Evolutionary conservation across 2,329 filamentous ascomycete species (phyloP).

Genomic region (Fusarium armeniacum): DNA sequence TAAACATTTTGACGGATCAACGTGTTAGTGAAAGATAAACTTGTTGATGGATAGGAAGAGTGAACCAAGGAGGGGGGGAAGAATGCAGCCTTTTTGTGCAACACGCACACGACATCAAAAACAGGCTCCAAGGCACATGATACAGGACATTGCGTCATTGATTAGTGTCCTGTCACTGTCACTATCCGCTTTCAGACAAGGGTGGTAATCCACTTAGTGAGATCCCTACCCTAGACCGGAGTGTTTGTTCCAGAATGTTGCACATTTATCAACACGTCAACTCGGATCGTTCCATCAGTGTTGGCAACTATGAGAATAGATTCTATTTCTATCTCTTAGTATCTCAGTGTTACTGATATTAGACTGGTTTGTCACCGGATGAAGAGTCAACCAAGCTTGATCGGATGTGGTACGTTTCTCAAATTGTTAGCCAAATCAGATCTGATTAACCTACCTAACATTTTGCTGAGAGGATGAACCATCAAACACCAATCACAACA

Average conservation of each 20-base stretch:
- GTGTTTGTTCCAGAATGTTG: background rate
- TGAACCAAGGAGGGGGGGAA: background rate
- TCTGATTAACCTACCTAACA: no score
- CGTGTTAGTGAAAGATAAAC: background rate
- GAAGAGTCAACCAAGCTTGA: no score
- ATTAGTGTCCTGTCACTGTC: background rate
- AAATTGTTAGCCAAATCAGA: no score
- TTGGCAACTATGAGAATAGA: no score
- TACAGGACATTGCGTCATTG: slow-evolving; percentile 29
- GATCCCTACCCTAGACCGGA: background rate
- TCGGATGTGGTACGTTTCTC: no score
- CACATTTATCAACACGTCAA: no score
- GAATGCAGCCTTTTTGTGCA: slow-evolving; percentile 13
- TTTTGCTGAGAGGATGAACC: no score
- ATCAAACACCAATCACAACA: background rate
- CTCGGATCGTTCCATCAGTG: no score
- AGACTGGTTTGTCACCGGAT: no score
- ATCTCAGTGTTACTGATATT: no score
- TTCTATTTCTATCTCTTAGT: no score
- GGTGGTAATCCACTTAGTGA: background rate
- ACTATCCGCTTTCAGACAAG: background rate
- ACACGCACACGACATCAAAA: background rate
- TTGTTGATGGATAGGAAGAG: slow-evolving; percentile 5
- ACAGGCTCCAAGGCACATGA: slow-evolving; percentile 34
- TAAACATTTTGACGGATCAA: slow-evolving; percentile 24